A percentile compares a stretch with the other conserved stretches of the same genome.
Conservation (phyloP, 768 basidiomycete genomes). For the Boletellus ananiceps region DNA sequence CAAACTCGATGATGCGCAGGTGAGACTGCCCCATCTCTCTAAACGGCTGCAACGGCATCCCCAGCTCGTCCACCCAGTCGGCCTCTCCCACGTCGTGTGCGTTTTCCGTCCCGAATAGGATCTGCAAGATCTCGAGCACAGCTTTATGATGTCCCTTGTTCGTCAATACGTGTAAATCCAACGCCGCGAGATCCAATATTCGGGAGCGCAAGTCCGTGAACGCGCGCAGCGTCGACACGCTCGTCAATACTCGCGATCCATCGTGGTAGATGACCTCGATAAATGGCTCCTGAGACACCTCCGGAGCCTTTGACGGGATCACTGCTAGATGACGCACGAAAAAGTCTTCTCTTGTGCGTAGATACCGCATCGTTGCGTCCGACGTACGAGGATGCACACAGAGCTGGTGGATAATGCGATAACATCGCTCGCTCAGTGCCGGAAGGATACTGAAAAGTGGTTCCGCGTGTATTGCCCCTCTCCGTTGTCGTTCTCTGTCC, state of each 20-base stretch:
- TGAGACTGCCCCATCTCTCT: constrained; percentile 76
- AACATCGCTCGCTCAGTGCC: constrained; percentile 78
- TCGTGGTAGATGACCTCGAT: constrained; percentile 65
- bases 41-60: constrained; percentile 49
- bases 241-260: constrained; percentile 63
- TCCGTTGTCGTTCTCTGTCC: constrained; percentile 31
- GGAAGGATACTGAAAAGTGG: constrained; percentile 68
- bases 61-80: constrained; percentile 38
- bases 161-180: constrained; percentile 85
- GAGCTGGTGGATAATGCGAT: constrained; percentile 78
- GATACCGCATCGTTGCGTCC: constrained; percentile 75
- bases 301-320: constrained; percentile 63
- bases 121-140: constrained; percentile 69
- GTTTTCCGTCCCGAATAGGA: constrained; percentile 69
- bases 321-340: constrained; percentile 80
- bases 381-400: constrained; percentile 85
- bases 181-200: constrained; percentile 78
- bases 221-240: constrained; percentile 60
- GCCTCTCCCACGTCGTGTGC: constrained; percentile 36
- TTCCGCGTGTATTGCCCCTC: constrained; percentile 27
- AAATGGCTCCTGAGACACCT: constrained; percentile 42
- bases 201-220: constrained; percentile 82
- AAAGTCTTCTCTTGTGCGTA: constrained; percentile 85
- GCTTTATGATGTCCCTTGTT: constrained; percentile 72
- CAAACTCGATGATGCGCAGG: constrained; percentile 80